Percentiles rank a stretch among this genome's conserved stretches.
Evolutionary conservation across 805 yeast genomes (phyloP).

Genomic region (Pichia nakasei): DNA sequence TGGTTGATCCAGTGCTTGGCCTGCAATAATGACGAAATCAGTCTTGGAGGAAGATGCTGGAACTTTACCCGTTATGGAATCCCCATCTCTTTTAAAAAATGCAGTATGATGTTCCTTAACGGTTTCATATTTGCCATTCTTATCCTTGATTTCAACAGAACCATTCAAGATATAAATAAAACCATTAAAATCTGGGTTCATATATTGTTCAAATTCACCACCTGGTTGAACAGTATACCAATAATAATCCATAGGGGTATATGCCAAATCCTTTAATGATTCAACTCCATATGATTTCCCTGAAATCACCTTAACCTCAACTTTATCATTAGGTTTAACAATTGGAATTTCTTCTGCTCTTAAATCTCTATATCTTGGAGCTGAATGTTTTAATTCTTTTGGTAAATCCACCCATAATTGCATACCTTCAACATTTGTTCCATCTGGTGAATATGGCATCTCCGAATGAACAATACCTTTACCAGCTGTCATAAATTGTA

Average conservation of each 20-base stretch:
- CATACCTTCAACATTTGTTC: slow-evolving; percentile 49
- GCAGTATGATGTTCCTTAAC: slow-evolving; percentile 41
- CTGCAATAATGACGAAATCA: slow-evolving; percentile 69
- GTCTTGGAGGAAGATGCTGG: slow-evolving; percentile 39
- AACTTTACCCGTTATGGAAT: slow-evolving; percentile 42
- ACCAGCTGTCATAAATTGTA: slow-evolving; percentile 94
- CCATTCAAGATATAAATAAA: slow-evolving; percentile 67
- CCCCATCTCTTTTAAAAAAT: slow-evolving; percentile 67
- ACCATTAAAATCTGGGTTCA: slow-evolving; percentile 55
- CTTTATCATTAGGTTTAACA: slow-evolving; percentile 55
- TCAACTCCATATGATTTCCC: slow-evolving; percentile 74
- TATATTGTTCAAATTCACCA: slow-evolving; percentile 49
- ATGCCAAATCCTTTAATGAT: slow-evolving; percentile 65
- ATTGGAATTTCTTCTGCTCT: slow-evolving; percentile 62
- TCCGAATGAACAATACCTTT: slow-evolving; percentile 80
- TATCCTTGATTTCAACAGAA: slow-evolving; percentile 33
- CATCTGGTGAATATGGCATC: slow-evolving; percentile 59
- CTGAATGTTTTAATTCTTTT: slow-evolving; percentile 45
- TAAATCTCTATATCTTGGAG: slow-evolving; percentile 75
- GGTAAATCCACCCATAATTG: slow-evolving; percentile 90
- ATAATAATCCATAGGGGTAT: slow-evolving; percentile 72
- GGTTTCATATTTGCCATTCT: slow-evolving; percentile 22
- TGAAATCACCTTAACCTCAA: slow-evolving; percentile 61
- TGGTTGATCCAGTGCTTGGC: slow-evolving; percentile 63
- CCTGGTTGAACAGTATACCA: slow-evolving; percentile 59